Evolutionary conservation across 306 rosid genomes (phyloP).

Genomic region (Fragaria ananassa): DNA sequence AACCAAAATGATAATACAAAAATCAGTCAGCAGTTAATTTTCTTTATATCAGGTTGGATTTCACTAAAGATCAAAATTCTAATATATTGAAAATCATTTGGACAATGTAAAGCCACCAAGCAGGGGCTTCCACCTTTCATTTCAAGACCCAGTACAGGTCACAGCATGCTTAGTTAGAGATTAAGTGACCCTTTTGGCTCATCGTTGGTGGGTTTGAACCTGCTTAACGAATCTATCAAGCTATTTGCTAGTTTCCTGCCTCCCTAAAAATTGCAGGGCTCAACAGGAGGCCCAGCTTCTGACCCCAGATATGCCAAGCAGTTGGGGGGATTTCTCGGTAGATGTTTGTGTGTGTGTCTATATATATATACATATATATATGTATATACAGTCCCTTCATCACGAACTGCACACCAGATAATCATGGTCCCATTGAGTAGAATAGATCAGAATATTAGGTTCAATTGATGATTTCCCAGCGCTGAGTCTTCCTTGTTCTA

Average conservation of each 20-base stretch:
- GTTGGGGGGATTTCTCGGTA: not conserved
- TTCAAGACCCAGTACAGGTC: not conserved
- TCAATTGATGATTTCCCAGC: not conserved
- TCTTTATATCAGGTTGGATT: not conserved
- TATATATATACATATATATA: no score
- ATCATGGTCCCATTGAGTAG: not conserved
- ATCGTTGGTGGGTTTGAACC: not conserved
- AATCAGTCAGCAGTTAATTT: not conserved
- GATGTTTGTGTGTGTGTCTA: no score
- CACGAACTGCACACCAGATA: not conserved
- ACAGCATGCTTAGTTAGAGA: not conserved
- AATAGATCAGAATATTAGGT: not conserved
- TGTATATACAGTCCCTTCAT: not conserved
- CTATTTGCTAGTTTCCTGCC: not conserved
- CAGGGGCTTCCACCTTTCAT: not conserved
- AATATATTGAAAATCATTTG: not conserved
- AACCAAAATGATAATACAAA: not conserved
- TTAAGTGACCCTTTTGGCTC: not conserved
- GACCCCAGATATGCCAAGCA: not conserved
- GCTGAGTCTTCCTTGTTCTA: not conserved
- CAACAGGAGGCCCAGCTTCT: not conserved
- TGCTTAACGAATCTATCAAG: not conserved
- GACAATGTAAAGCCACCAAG: not conserved
- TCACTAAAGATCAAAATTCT: not conserved
- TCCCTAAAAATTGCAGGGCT: not conserved